Conservation (phyloP, 1,284 basidiomycete species). For the Melampsora americana region DNA sequence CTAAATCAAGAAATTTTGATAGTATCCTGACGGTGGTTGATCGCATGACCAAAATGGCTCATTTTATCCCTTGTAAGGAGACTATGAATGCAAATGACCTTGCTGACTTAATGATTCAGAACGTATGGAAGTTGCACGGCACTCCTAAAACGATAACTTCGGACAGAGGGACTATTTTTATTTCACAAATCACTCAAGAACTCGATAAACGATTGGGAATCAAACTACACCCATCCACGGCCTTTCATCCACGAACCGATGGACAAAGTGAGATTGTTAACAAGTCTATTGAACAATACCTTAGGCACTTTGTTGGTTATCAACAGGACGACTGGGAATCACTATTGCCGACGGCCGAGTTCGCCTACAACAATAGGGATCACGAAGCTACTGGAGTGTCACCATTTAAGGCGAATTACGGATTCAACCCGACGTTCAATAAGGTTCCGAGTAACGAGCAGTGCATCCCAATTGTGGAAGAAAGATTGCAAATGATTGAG, state of each 20-base stretch:
- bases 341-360: too few species aligned
- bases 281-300: too few species aligned
- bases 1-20: not conserved
- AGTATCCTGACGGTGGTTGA: not conserved
- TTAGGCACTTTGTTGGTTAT: not conserved
- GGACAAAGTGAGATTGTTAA: not conserved
- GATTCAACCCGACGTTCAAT: not conserved
- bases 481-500: not conserved
- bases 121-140: too few species aligned
- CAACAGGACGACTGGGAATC: too few species aligned
- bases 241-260: not conserved
- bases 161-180: not conserved
- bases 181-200: slow-evolving; percentile 1
- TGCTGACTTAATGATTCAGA: too few species aligned
- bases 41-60: not conserved
- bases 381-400: not conserved
- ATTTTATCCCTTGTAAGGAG: too few species aligned
- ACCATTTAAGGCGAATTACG: slow-evolving; percentile 5
- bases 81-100: too few species aligned
- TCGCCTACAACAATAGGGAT: too few species aligned
- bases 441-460: not conserved
- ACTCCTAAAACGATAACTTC: too few species aligned
- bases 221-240: too few species aligned
- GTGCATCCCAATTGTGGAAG: not conserved
- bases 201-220: too few species aligned